phyloP scores from a whole-genome alignment of 2,329 filamentous ascomycete genomes.

The Botrytis medusae region DNA sequence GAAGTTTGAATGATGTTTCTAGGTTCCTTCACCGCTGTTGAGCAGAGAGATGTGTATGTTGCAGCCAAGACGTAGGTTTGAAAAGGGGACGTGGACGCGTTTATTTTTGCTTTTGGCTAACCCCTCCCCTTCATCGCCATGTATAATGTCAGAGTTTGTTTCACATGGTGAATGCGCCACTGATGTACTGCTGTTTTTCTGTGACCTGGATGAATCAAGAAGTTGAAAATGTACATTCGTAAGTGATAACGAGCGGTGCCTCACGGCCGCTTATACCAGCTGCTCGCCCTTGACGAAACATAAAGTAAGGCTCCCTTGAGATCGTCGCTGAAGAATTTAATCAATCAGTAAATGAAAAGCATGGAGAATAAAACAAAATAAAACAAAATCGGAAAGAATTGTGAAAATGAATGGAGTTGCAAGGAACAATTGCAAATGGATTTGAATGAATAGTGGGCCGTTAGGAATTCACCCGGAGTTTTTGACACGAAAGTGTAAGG shows the following conservation, averaged over 20 bases:
- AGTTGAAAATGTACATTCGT: not conserved
- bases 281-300: constrained; percentile 8
- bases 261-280: constrained; percentile 9
- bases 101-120: constrained; percentile 4
- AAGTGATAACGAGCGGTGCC: constrained; percentile 8
- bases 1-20: not conserved
- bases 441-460: constrained; percentile 9
- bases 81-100: not conserved
- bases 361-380: not conserved
- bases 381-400: not conserved
- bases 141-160: not conserved
- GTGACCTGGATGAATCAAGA: not conserved
- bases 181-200: not conserved
- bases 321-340: constrained; percentile 1
- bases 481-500: constrained; percentile 5
- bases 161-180: not conserved
- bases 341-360: not conserved
- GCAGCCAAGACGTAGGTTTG: constrained; percentile 8
- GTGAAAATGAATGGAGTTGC: not conserved
- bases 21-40: constrained; percentile 17
- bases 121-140: not conserved
- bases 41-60: constrained; percentile 7
- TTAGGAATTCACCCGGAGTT: constrained; percentile 15
- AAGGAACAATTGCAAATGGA: constrained; percentile 1
- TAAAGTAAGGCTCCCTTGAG: constrained; percentile 14